Base-by-base conservation (phyloP, 2,329 filamentous ascomycete species). In the Exophiala calicioides region DNA sequence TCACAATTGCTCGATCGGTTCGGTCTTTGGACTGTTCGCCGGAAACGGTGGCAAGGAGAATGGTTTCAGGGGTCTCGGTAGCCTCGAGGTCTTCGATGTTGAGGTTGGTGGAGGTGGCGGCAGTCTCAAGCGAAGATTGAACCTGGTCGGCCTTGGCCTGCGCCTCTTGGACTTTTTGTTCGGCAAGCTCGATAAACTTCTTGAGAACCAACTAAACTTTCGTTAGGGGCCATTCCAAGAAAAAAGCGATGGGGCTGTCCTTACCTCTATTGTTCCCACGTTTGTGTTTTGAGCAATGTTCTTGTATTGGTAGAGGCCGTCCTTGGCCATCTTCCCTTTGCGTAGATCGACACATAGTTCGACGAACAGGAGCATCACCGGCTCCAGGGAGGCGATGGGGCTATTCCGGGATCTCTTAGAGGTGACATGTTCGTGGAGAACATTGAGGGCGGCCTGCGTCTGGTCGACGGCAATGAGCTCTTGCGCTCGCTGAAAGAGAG, bases 211-310 rank as follows among this genome's bases (percentile, higher is more conserved):
- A 77, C 84, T 87, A 63, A 58, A 39, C 60, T 32, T 18, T 5
- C 21, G 45, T 56, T 40, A 46, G 37, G 19, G 50, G 20, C 39
- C 13, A 23, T 42, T 55, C 36, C 58, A 42, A 34, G 23, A 35
- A 33, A 12, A 35, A 20, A 18, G 12, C n/a, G 13, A 9, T 19
- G 10, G 21, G 26, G 41, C 12, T 21, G n/a, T 4, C 13, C 47
- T 30, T 74, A 89, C 86, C 82, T 97, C 93, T 68, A 98, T 98
- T 53, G 93, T 98, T 62, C 83, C 90, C 59, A 98, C 90, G 68
- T 97, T 97, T 61, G 91, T 95, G 76, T 98, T 98, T 72, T 98
- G 93, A 45, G 90, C 91, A 60, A 96, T 97, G 72, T 98, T 98
- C 80, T 98, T 98, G 81, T 98, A 98, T 71, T 96, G 93, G 71